Base-by-base conservation (phyloP, 2,329 filamentous ascomycete species). In the Aspergillus calidoustus region DNA sequence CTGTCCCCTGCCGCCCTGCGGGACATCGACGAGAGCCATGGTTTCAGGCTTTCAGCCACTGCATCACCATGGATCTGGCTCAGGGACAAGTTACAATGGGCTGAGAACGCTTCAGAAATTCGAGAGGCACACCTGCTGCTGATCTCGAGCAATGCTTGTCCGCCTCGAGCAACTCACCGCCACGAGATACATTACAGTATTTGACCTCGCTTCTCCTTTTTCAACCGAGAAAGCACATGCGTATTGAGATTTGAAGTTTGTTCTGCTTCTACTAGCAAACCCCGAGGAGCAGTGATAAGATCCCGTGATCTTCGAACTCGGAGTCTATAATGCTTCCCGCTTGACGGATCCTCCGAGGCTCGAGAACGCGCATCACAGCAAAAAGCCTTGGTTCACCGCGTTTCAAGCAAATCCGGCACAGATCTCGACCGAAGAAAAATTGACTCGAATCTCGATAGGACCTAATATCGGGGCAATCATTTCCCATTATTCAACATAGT, bases 401-500 rank as follows among this genome's bases (percentile, higher is more conserved):
- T 48, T 28, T 54, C 38, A 46, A 46, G 22, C 34, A 13, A 41
- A 15, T 15, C 9, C 34, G 15, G 15, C 34, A 15, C 34, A 41
- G 34, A 13, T 15, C 15, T 41, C 11, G 34, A 41, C 13, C 13
- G 5, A 13, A 41, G 7, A n/a, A 23, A 46, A 54, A 11, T 28
- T 28, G 25, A 28, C 6, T 28, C 44, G 19, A 54, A 22, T 9
- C 28, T 28, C 17, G 43, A 23, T 25, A 43, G 9, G 19, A n/a
- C 31, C 9, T 17, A 7, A 6, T 15, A 34, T 15, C 9, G 38
- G 22, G 9, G 19, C 13, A 17, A 59, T 53, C 22, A 51, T 49
- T 34, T 56, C 46, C 47, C 46, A n/a, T 52, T 59, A n/a, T 52
- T 59, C n/a, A 75, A 59, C 67, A 76, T 68, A 13, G 75, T 65